Evolutionary conservation across 306 rosid species (phyloP).

Genomic region (Alnus rubra): DNA sequence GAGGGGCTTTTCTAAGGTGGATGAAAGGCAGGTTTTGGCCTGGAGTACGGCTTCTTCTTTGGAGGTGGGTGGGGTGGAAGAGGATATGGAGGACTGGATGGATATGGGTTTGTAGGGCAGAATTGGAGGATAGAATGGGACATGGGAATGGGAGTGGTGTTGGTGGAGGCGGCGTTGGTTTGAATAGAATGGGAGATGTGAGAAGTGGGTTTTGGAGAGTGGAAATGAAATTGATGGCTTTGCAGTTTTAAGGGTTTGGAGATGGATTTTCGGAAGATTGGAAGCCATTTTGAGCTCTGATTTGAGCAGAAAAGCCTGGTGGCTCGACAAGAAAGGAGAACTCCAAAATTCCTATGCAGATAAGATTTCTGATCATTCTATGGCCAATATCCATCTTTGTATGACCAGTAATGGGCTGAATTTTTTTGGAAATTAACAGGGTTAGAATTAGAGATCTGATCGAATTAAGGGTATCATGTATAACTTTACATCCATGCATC

Average conservation of each 20-base stretch:
- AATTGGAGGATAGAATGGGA: conserved; percentile 28
- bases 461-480: no score
- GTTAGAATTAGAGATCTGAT: no score
- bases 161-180: conserved; percentile 19
- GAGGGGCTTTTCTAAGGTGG: conserved; percentile 74
- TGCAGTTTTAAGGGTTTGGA: conserved; percentile 29
- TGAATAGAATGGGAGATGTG: conserved; percentile 33
- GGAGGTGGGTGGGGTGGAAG: conserved; percentile 76
- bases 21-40: conserved; percentile 77
- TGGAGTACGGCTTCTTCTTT: conserved; percentile 76
- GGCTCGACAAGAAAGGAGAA: conserved; percentile 20
- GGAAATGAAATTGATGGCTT: conserved; percentile 33
- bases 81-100: conserved; percentile 49
- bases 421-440: no score
- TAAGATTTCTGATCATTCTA: conserved; percentile 29
- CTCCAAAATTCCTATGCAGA: conserved; percentile 23
- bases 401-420: no score
- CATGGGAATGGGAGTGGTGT: conserved; percentile 24
- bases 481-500: no score
- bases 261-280: conserved; percentile 39
- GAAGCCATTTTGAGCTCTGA: conserved; percentile 53
- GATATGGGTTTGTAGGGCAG: conserved; percentile 36
- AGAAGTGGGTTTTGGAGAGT: conserved; percentile 28
- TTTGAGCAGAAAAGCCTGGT: neutral
- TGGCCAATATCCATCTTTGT: neutral